Evolutionary conservation across 1,284 basidiomycete genomes (phyloP), one percentile per base, ranked within the genome.

Genomic region (Stygiomarasmius scandens): DNA sequence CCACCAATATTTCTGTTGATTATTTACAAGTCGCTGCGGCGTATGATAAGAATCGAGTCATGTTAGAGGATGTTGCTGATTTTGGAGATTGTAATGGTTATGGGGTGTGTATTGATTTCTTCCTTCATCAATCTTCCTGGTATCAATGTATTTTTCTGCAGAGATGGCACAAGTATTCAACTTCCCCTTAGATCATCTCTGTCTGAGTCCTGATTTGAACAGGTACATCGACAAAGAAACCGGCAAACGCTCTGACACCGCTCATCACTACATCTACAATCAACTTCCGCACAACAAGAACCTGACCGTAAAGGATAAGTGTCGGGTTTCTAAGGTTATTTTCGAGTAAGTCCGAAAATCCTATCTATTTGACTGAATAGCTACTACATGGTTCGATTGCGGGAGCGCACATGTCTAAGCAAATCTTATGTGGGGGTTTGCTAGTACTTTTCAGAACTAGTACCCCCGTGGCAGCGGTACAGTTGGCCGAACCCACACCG

Each of bases 261-360:
- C 87, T 1, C 84, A 86, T 61, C 58, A 77, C 60, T 86, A 81
- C 59, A 69, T 88, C 14, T 88, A 87, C 64, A 80, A 80, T 34
- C 76, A 82, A 52, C 58, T 66, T 1, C 77, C 47, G 10, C 10
- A 76, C 53, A 69, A 51, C 20, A n/a, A 45, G n/a, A 54, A 58
- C 20, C 34, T 58, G 20, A 16, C 14, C 6, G 24, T 54, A 16
- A 16, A 29, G n/a, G 53, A 45, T 25, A 34, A 24, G 3, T 29
- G 23, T 22, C 47, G 32, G 1, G 57, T 58, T 20, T 27, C 23
- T n/a, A 52, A 52, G 22, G 52, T 58, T 23, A 22, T 58, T 16
- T 51, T 58, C 22, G 52, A 58, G 57, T 58, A 38, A 49, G 52
- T 45, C 22, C 41, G 5, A 38, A 16, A 3, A 14, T 25, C 25